These are phyloP conservation scores for Anaeramoeba flamelloides DNA, from an alignment of 78 protist genomes.

Conservation along the genomic window DNA sequence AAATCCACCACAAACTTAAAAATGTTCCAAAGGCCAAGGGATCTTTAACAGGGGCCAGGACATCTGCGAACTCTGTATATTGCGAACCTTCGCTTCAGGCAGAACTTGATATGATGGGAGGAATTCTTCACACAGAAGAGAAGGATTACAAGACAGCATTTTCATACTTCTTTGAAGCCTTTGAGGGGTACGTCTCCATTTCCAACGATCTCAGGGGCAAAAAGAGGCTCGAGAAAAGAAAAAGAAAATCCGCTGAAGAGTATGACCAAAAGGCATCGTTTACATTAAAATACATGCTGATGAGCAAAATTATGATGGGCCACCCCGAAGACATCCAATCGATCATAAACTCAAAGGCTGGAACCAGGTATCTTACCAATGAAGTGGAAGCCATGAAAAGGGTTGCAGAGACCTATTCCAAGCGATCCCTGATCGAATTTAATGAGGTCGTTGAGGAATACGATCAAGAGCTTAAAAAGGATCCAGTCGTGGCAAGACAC, in stretches of 20 bases:
- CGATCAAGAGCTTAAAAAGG: conserved; percentile 15
- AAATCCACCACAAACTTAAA: conserved; percentile 51
- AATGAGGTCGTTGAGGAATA: conserved; percentile 30
- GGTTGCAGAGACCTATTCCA: conserved; percentile 10
- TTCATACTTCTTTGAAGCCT: conserved; percentile 86
- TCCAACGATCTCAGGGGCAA: no score
- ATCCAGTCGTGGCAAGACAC: conserved; percentile 27
- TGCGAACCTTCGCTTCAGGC: conserved; percentile 87
- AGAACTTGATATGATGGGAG: conserved; percentile 69
- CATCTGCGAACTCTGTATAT: conserved; percentile 83
- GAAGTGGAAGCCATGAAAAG: conserved; percentile 6
- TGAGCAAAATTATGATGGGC: conserved; percentile 72
- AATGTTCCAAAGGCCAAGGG: conserved; percentile 56
- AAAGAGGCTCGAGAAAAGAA: no score
- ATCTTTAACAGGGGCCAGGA: conserved; percentile 75
- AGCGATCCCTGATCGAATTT: conserved; percentile 2
- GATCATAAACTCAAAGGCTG: conserved; percentile 57
- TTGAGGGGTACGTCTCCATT: conserved; percentile 58
- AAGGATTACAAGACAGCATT: conserved; percentile 86
- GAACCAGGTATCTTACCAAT: conserved; percentile 40
- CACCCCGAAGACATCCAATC: conserved; percentile 58
- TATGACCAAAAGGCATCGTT: conserved; percentile 33
- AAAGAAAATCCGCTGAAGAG: no score
- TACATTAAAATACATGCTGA: conserved; percentile 81
- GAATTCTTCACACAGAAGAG: conserved; percentile 85